Conservation (phyloP, 2,329 filamentous ascomycete genomes). For the Colletotrichum nymphaeae region DNA sequence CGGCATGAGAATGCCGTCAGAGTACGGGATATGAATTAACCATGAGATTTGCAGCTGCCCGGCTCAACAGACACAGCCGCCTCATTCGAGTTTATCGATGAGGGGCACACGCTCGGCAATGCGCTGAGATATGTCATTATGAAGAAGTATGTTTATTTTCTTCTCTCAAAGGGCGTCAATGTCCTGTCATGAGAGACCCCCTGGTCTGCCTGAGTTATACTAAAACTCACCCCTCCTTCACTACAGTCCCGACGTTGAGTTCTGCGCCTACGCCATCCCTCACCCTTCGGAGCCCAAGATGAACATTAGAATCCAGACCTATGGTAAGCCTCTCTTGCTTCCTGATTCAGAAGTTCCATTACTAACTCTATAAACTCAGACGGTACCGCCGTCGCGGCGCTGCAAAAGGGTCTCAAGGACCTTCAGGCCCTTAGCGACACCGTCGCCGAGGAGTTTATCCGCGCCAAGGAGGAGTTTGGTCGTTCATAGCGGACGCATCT, state of each 20-base stretch:
- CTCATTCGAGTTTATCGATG: constrained; percentile 92
- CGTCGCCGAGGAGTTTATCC: constrained; percentile 87
- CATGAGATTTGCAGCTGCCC: constrained; percentile 70
- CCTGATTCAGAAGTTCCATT: no score
- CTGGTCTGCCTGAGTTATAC: background rate
- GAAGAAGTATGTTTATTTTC: constrained; percentile 79
- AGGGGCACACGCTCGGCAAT: constrained; percentile 96
- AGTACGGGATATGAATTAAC: no score
- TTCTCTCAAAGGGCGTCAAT: no score
- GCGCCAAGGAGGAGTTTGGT: constrained; percentile 33
- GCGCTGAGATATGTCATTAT: constrained; percentile 95
- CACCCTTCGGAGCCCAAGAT: constrained; percentile 96
- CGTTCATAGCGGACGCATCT: constrained; percentile 51
- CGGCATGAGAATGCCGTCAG: no score
- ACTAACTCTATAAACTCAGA: constrained; percentile 59
- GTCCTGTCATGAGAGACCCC: no score
- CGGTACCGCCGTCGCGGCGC: constrained; percentile 82
- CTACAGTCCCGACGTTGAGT: constrained; percentile 89
- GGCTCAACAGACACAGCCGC: constrained; percentile 89
- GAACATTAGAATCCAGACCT: constrained; percentile 98
- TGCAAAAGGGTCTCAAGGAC: constrained; percentile 91
- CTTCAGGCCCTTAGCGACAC: constrained; percentile 93
- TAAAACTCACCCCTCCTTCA: constrained; percentile 10
- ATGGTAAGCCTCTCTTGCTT: constrained; percentile 68
- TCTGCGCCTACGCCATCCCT: constrained; percentile 97